phyloP scores from a whole-genome alignment of 2,329 filamentous ascomycete genomes.

The Aspergillus ibericus region DNA sequence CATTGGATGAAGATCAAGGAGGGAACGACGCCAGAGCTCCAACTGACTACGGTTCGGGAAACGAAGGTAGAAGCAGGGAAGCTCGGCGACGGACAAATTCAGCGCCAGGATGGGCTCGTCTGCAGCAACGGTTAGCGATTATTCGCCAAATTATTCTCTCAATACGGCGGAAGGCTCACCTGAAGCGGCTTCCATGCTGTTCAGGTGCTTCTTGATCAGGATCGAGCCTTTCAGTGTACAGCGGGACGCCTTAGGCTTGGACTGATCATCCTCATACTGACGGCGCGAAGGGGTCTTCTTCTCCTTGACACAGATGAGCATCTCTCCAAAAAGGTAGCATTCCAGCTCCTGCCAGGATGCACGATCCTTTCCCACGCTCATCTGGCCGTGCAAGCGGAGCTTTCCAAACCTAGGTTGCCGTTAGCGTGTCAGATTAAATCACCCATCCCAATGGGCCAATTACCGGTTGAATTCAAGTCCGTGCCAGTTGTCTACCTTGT shows the following conservation, averaged over 20 bases:
- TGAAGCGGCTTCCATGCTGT: conserved; percentile 71
- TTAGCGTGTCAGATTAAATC: neutral
- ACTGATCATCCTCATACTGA: conserved; percentile 62
- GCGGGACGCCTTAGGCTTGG: conserved; percentile 65
- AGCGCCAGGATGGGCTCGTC: conserved; percentile 86
- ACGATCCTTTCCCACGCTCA: conserved; percentile 94
- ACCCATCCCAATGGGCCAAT: conserved; percentile 19
- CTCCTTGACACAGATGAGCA: conserved; percentile 99
- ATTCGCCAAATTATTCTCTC: neutral
- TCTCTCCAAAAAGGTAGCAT: conserved; percentile 95
- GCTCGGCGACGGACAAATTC: conserved; percentile 84
- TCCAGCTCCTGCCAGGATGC: conserved; percentile 97
- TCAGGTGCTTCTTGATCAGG: conserved; percentile 95
- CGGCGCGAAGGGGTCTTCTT: conserved; percentile 66
- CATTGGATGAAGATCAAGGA: conserved; percentile 77
- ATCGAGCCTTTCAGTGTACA: conserved; percentile 97
- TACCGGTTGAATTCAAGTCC: conserved; percentile 85
- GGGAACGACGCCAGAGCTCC: conserved; percentile 84
- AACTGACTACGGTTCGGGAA: conserved; percentile 79
- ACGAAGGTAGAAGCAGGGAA: conserved; percentile 90
- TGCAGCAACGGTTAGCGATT: conserved; percentile 10
- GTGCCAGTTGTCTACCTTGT: conserved; percentile 97
- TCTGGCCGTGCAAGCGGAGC: conserved; percentile 80
- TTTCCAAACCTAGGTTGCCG: conserved; percentile 75
- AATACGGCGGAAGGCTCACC: conserved; percentile 33